Evolutionary conservation across 106 monocot species (phyloP).

Genomic region (Dactylorhiza incarnata): DNA sequence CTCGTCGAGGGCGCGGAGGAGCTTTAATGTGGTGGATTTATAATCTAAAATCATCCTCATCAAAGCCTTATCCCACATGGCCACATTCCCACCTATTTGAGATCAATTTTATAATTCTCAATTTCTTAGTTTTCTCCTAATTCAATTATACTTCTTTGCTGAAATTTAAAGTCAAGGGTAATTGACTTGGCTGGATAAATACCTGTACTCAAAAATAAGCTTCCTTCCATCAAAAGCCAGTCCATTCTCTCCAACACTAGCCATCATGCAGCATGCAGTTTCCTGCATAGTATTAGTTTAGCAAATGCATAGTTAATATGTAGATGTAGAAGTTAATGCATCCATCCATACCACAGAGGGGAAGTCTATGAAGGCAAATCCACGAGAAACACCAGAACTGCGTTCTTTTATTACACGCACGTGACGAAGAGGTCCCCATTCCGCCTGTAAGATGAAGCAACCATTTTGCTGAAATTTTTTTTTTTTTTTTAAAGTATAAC

Average conservation of each 20-base stretch:
- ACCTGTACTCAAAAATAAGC: slow-evolving; percentile 95
- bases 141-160: too few species aligned
- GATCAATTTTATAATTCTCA: too few species aligned
- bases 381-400: slow-evolving; percentile 84
- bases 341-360: slow-evolving; percentile 62
- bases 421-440: slow-evolving; percentile 94
- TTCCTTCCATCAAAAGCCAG: slow-evolving; percentile 87
- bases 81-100: too few species aligned
- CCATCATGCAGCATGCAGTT: slow-evolving; percentile 88
- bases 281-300: slow-evolving; percentile 34
- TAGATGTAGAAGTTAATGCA: slow-evolving; percentile 2
- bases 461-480: not conserved
- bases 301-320: not conserved
- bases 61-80: too few species aligned
- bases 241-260: slow-evolving; percentile 68
- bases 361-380: slow-evolving; percentile 99
- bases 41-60: too few species aligned
- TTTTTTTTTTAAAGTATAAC: not conserved
- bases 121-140: too few species aligned
- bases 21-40: too few species aligned
- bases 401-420: slow-evolving; percentile 93
- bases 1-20: too few species aligned
- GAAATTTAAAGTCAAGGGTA: too few species aligned
- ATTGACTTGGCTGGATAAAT: not conserved
- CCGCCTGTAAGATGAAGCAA: slow-evolving; percentile 46